Percentiles rank a stretch among this genome's conserved stretches.
phyloP scores from a whole-genome alignment of 2,329 filamentous ascomycete genomes.

The Apiospora pterosperma region DNA sequence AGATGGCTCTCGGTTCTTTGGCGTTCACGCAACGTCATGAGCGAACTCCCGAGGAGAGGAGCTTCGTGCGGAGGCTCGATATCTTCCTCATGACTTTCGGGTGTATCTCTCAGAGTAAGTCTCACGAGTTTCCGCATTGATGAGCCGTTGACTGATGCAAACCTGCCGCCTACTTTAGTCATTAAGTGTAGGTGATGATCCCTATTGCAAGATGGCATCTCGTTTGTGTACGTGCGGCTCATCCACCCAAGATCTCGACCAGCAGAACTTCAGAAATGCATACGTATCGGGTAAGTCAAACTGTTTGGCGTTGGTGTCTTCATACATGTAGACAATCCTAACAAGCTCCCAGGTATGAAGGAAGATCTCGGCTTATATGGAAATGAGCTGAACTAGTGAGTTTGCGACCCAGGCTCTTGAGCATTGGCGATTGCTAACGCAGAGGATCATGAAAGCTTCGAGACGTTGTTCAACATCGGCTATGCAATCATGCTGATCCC shows the following conservation, averaged over 20 bases:
- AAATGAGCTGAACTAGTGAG: constrained; percentile 21
- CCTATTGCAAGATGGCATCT: no score
- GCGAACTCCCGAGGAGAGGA: constrained; percentile 26
- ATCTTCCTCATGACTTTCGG: constrained; percentile 33
- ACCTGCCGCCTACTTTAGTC: constrained; percentile 9
- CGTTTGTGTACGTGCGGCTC: constrained; percentile 8
- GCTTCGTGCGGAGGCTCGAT: constrained; percentile 29
- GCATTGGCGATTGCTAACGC: neutral
- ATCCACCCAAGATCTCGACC: constrained; percentile 27
- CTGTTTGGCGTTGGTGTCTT: neutral
- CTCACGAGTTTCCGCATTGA: neutral
- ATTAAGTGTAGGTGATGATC: constrained; percentile 19
- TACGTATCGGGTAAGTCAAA: constrained; percentile 27
- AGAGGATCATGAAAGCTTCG: constrained; percentile 20
- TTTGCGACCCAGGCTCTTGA: neutral
- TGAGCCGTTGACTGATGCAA: neutral
- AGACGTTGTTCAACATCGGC: constrained; percentile 31
- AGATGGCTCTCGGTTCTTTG: constrained; percentile 11
- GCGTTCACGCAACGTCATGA: constrained; percentile 21
- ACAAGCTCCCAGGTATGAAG: constrained; percentile 21
- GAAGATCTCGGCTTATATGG: constrained; percentile 10
- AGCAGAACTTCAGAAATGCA: constrained; percentile 29
- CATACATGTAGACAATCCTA: neutral
- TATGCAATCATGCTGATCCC: constrained; percentile 33
- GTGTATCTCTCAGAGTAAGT: constrained; percentile 29